Evolutionary conservation across 345 rosid species (phyloP).

Genomic region (Bruguiera parviflora): DNA sequence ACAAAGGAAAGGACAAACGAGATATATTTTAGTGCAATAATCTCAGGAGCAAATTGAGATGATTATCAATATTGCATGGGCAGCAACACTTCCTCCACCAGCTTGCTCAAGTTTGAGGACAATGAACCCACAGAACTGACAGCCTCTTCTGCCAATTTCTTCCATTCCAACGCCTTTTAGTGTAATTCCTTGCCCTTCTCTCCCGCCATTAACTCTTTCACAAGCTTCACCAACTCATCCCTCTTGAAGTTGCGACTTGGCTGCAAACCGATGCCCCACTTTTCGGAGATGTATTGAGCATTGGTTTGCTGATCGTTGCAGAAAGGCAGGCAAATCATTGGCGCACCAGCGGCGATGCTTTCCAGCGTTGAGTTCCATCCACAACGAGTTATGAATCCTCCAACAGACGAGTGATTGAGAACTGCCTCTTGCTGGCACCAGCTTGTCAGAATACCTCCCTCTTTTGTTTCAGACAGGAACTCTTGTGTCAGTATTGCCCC

Average conservation of each 20-base stretch:
- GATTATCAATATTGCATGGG: too few species aligned
- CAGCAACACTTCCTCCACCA: too few species aligned
- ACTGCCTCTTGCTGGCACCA: conserved; percentile 25
- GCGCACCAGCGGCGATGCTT: conserved; percentile 10
- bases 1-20: too few species aligned
- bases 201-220: not conserved
- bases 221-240: not conserved
- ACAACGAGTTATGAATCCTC: conserved; percentile 6
- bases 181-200: not conserved
- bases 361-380: conserved; percentile 15
- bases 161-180: too few species aligned
- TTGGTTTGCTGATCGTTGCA: conserved; percentile 17
- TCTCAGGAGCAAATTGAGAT: too few species aligned
- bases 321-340: conserved; percentile 18
- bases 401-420: conserved; percentile 16
- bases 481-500: conserved; percentile 2
- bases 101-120: too few species aligned
- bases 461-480: conserved; percentile 11
- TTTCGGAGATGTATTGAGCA: not conserved
- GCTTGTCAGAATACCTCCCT: conserved; percentile 8
- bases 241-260: not conserved
- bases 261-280: conserved; percentile 22
- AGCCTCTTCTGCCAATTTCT: too few species aligned
- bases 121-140: too few species aligned
- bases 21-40: too few species aligned